Percentiles rank a stretch among this genome's conserved stretches.
Evolutionary conservation across 169 alveolate genomes (phyloP).

Genomic region (Cystoisospora suis): DNA sequence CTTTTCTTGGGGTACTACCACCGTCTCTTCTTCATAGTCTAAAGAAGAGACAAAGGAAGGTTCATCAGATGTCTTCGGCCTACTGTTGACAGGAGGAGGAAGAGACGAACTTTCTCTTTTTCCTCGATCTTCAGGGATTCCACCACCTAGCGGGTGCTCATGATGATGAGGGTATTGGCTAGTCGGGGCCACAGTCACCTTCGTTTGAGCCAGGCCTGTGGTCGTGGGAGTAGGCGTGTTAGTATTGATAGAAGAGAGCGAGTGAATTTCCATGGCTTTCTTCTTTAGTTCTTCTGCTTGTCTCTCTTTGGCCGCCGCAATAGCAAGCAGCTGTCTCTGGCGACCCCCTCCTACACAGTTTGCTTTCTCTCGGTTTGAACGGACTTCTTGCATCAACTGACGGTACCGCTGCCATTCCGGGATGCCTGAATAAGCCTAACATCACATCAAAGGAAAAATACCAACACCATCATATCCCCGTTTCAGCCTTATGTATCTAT

Average conservation of each 20-base stretch:
- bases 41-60: no score
- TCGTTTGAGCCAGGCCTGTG: neutral
- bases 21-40: no score
- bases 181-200: neutral
- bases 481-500: no score
- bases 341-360: conserved; percentile 44
- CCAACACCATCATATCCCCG: no score
- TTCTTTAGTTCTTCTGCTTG: neutral
- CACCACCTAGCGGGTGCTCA: neutral
- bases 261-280: neutral
- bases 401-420: conserved; percentile 2
- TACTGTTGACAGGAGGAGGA: no score
- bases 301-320: conserved; percentile 38
- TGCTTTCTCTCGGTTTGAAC: conserved; percentile 23
- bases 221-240: neutral
- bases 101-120: neutral
- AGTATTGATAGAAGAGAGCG: no score
- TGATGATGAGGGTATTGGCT: neutral
- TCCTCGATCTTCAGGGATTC: neutral
- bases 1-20: no score
- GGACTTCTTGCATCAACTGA: conserved; percentile 22
- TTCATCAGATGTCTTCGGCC: no score
- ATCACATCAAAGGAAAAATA: no score
- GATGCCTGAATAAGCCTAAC: no score
- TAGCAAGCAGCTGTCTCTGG: conserved; percentile 48